Evolutionary conservation across 805 yeast species (phyloP), one percentile per base, ranked within the genome.

Genomic region (Allodekkera sacchari): DNA sequence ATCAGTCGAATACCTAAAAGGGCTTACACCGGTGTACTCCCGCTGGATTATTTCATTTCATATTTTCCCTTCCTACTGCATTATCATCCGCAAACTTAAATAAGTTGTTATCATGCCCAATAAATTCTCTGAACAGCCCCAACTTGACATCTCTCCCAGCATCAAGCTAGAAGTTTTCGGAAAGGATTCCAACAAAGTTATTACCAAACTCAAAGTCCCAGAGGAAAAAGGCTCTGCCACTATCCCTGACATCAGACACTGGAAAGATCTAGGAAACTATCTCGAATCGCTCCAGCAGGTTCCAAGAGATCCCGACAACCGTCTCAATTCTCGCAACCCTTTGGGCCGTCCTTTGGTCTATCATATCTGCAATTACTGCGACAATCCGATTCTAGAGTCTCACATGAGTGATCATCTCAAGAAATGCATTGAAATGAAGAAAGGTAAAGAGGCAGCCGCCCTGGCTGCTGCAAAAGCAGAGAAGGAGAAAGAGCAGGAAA

Each of bases 351-450:
- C 64, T 1, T 28, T 66, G 4, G 57, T 57, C 19, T 70, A 69
- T 39, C 50, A 70, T 24, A 60, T 66, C 29, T 70, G 77, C 45
- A 67, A 64, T 31, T 50, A 50, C 30, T 70, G 77, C 43, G 57
- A 57, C 27, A 55, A 63, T 32, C 76, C 76, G 2, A 54, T 69
- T 2, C 42, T 68, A 15, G 59, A 54, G 21, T 39, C 50, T 3
- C 48, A 53, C 35, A 37, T 70, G 17, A 52, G 54, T 1, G 50
- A 47, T 14, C 76, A 71, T 46, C 51, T 69, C 9, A 44, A 41
- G 11, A 34, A 33, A 23, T 71, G 76, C 42, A 44, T 57, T 3
- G 55, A 53, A 22, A 42, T 38, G 45, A 59, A 55, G 47, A 51
- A 40, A 39, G 50, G 38, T 36, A 45, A 42, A 42, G 41, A 29